Base-by-base conservation (phyloP, 306 rosid species). In the Aeschynomene evenia region DNA sequence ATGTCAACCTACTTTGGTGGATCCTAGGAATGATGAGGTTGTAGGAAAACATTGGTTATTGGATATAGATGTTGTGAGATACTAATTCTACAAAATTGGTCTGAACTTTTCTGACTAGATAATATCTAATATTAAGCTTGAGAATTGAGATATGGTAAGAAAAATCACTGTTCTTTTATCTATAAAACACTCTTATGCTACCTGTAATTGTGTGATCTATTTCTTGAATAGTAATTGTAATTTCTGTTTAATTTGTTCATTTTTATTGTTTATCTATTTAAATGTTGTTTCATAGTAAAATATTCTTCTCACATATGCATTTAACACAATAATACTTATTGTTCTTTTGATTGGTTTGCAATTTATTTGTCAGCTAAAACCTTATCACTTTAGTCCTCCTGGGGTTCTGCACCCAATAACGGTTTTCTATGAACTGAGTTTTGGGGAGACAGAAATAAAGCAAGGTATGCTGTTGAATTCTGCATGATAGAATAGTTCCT, bases 361-460 rank as follows among this genome's bases (percentile, higher is more conserved):
- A 64, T 68, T 55, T 71, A 7, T 80, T 77, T 83, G 71, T 77
- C 92, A 94, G 98, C 81, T 88, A 31, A 83, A 63, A 61, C 83
- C 86, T 52, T 88, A 82, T 78, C 97, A 94, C 88, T 90, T 85
- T 50, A 66, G 73, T 73, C 98, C 98, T 79, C 92, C 96, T 28
- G 90, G 97, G 60, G 22, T 87, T 79, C 79, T 90, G 80, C 97
- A 94, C 83, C 98, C 98, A 28, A 51, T 90, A 39, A 87, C 90
- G 9, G 88, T 76, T 70, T 72, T 85, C 66, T 90, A 90, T 78
- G 98, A 94, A 80, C 82, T 85, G 73, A 80, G 79, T 74, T 94
- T 86, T 76, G 98, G 98, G 82, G 98, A 94, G 86, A 85, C 96
- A 77, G 98, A 94, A 84, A 73, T 85, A 86, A 90, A 88, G 87